Evolutionary conservation across 179 eudicot species (phyloP).

Genomic region (Spinacia oleracea): DNA sequence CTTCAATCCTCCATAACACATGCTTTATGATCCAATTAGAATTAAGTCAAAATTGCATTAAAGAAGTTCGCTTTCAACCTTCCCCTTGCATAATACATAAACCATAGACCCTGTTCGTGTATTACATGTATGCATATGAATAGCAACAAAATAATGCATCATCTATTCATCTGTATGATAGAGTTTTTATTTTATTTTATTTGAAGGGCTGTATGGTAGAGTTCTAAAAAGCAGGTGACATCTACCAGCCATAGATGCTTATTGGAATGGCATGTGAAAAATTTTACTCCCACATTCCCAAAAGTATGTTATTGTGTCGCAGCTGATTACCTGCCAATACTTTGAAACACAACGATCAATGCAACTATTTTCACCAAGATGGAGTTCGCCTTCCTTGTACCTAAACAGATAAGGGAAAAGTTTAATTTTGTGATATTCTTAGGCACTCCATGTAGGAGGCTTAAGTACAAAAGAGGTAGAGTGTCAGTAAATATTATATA

Average conservation of each 20-base stretch:
- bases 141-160: background rate
- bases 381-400: slow-evolving; percentile 79
- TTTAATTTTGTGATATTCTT: background rate
- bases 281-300: background rate
- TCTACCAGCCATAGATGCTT: background rate
- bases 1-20: background rate
- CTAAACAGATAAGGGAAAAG: slow-evolving; percentile 35
- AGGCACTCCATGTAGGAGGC: background rate
- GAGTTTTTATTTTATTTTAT: background rate
- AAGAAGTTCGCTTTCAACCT: background rate
- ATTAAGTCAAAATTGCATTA: background rate
- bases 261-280: background rate
- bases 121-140: background rate
- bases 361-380: slow-evolving; percentile 84
- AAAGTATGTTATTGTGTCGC: background rate
- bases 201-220: background rate
- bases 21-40: background rate
- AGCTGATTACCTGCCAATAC: slow-evolving; percentile 69
- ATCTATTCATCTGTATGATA: background rate
- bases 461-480: background rate
- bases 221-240: background rate
- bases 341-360: slow-evolving; percentile 89
- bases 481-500: background rate
- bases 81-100: background rate
- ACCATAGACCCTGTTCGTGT: background rate